Base-by-base conservation (phyloP, 306 rosid species). In the Citrullus colocynthis region DNA sequence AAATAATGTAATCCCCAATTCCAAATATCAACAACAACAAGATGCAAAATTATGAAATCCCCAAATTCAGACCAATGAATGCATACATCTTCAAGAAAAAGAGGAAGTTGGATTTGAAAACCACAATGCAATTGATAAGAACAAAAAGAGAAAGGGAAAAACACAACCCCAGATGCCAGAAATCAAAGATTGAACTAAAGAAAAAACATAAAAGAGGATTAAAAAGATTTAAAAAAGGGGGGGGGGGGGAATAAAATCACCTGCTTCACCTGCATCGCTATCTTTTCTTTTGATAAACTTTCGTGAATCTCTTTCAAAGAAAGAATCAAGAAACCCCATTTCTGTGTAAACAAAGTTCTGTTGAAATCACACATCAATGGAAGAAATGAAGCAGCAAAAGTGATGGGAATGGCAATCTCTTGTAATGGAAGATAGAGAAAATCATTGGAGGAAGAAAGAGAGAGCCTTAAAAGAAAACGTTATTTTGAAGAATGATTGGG, bases 221-320 rank as follows among this genome's bases (percentile, higher is more conserved):
- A 48, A 48, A 15, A 48, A 15, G 52, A 48, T 48, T 48, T 8
- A 42, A 39, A 44, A 48, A 48, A 48, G 6, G 28, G 28, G 36
- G 34, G 34, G 3, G 10, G 5, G 13, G 4, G 6, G 18, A 70
- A 21, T 21, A 4, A 71, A 45, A 69, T 21, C 74, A 95, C 97
- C 97, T 88, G 97, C 81, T 87, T 95, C 99, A 61, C 97, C 97
- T 34, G 97, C 97, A 85, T 95, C 99, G 80, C 97, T 95, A 67
- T 95, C 96, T 80, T 92, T 95, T 56, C 99, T 79, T 83, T 95
- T 95, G 79, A 90, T 83, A 30, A 86, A 80, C 72, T 73, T 90
- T 45, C 85, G 80, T 28, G 81, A 88, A 60, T 65, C 81, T 78
- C 52, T 84, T 28, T 85, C 84, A 80, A 83, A 79, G 48, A 94